Conservation (phyloP, 1,284 basidiomycete species). For the Ustilago cynodontis region DNA sequence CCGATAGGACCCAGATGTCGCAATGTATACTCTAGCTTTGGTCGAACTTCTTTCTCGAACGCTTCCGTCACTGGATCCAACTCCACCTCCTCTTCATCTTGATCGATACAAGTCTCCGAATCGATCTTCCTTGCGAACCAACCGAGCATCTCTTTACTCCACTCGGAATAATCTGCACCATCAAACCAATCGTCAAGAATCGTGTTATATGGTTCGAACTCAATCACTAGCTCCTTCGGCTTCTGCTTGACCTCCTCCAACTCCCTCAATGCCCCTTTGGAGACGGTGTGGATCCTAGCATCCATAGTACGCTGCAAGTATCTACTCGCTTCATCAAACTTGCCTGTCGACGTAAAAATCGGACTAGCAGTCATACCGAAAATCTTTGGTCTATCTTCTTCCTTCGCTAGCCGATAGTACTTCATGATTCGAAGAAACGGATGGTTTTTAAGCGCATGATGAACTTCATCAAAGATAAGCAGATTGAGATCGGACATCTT, state of each 20-base stretch:
- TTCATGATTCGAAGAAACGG: slow-evolving; percentile 59
- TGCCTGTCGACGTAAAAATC: slow-evolving; percentile 27
- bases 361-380: slow-evolving; percentile 64
- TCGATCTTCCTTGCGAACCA: slow-evolving; percentile 10
- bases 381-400: slow-evolving; percentile 48
- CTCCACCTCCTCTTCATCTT: slow-evolving; percentile 11
- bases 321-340: slow-evolving; percentile 27
- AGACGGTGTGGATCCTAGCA: slow-evolving; percentile 50
- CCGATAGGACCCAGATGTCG: slow-evolving; percentile 45
- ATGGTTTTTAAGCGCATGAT: slow-evolving; percentile 54
- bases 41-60: slow-evolving; percentile 38
- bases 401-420: slow-evolving; percentile 37
- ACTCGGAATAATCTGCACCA: slow-evolving; percentile 3
- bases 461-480: slow-evolving; percentile 59
- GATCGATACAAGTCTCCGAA: not conserved
- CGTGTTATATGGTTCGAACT: slow-evolving; percentile 42
- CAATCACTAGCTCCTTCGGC: slow-evolving; percentile 52
- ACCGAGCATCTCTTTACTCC: slow-evolving; percentile 24
- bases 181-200: slow-evolving; percentile 17
- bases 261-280: slow-evolving; percentile 22
- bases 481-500: slow-evolving; percentile 53
- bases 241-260: slow-evolving; percentile 38
- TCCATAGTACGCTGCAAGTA: slow-evolving; percentile 51
- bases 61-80: slow-evolving; percentile 15
- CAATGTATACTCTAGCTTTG: slow-evolving; percentile 46